phyloP scores from a whole-genome alignment of 1,284 basidiomycete species.

The Boletus smithii region DNA sequence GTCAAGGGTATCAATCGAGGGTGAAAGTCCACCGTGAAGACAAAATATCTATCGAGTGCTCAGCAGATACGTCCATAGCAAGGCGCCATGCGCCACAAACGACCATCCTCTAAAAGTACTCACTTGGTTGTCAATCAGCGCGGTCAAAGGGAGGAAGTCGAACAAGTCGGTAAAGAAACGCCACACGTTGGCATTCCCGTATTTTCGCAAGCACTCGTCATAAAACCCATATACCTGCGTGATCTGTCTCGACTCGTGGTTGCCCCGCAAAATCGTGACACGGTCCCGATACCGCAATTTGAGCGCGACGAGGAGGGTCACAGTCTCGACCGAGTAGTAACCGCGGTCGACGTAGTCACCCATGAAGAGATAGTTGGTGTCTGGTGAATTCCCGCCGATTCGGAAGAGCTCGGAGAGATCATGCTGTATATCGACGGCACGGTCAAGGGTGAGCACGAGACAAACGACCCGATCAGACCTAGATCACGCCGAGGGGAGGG shows the following conservation, averaged over 20 bases:
- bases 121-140: constrained; percentile 97
- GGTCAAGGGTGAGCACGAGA: constrained; percentile 17
- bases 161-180: constrained; percentile 99
- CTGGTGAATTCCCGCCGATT: constrained; percentile 98
- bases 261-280: constrained; percentile 96
- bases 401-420: constrained; percentile 99
- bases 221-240: constrained; percentile 99
- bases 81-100: neutral
- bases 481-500: constrained; percentile 24
- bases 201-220: constrained; percentile 99
- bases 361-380: constrained; percentile 99
- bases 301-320: constrained; percentile 96
- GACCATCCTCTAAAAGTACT: constrained; percentile 35
- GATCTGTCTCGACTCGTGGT: constrained; percentile 99
- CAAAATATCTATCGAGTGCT: constrained; percentile 84
- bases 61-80: constrained; percentile 5
- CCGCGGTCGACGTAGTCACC: constrained; percentile 99
- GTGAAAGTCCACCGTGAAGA: constrained; percentile 96
- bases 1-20: constrained; percentile 98
- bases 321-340: constrained; percentile 99
- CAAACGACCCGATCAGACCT: constrained; percentile 20
- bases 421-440: constrained; percentile 56
- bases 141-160: constrained; percentile 95
- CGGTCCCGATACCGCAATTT: constrained; percentile 98
- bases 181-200: constrained; percentile 99